Percentiles rank a stretch among this genome's conserved stretches.
Evolutionary conservation across 306 rosid genomes (phyloP).

Genomic region (Sicyos baderoa): DNA sequence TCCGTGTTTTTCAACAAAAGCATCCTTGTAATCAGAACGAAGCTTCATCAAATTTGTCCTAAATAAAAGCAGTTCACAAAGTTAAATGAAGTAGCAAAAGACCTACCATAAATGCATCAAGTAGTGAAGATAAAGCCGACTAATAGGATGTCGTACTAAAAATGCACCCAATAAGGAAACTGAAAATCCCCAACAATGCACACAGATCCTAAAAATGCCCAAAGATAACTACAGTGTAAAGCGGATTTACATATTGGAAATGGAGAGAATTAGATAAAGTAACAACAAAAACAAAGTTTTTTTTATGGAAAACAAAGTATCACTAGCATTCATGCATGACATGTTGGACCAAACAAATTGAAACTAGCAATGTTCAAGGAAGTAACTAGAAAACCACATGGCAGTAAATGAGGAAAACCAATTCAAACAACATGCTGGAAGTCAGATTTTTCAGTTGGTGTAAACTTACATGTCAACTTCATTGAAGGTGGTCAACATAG

Average conservation of each 20-base stretch:
- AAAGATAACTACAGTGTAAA: not conserved
- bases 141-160: not conserved
- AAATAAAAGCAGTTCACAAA: constrained; percentile 14
- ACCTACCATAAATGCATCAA: constrained; percentile 4
- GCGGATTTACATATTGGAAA: not conserved
- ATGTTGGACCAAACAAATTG: not conserved
- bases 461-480: constrained; percentile 74
- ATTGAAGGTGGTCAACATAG: constrained; percentile 77
- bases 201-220: not conserved
- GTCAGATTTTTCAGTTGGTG: constrained; percentile 5
- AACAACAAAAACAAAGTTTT: not conserved
- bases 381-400: not conserved
- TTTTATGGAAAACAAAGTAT: not conserved
- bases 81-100: constrained; percentile 15
- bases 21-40: constrained; percentile 80
- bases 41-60: constrained; percentile 92
- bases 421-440: not conserved
- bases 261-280: not conserved
- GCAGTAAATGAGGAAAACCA: constrained; percentile 10
- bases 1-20: constrained; percentile 76
- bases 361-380: not conserved
- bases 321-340: not conserved
- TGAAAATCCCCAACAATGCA: not conserved
- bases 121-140: not conserved
- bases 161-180: not conserved